Base-by-base conservation (phyloP, 1,139 yeast genomes). In the Pichia sp. region DNA sequence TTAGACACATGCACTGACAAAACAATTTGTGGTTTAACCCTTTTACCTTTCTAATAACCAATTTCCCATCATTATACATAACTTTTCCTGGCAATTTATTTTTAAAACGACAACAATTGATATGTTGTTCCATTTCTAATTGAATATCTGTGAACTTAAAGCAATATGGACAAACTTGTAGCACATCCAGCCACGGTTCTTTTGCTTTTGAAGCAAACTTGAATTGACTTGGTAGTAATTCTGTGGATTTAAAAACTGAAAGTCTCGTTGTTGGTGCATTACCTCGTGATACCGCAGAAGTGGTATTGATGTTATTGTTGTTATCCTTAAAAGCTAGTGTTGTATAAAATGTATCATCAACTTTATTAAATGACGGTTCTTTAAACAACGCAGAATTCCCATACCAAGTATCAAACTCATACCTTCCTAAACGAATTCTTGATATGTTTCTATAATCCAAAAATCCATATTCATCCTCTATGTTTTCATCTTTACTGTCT, bases 1-100 rank as follows among this genome's bases (percentile, higher is more conserved):
- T 85, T 7, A 92, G 69, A 49, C 94, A 82, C 54, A 92, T 66
- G 56, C 87, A 82, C 60, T 90, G 97, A 54, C 95, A 80, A 55
- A 82, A 88, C 26, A 88, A 64, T 48, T 74, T 73, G 55, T 82
- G 76, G 45, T 76, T 70, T 24, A 71, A 69, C 1, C 96, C 96
- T 56, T 79, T 75, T 0, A 89, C 77, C 52, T 77, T 77, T 47
- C 87, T 69, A 39, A 90, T 85, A 1, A 78, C 70, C 5, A 44
- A 20, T 1, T 71, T 65, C 3, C 73, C 77, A 55, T 84, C 88
- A 43, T 76, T 69, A 63, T 88, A 92, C 53, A 85, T 78, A 26
- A 84, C 68, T 48, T 70, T 73, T 0, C 98, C 98, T 0, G 83
- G 87, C 23, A 65, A 71, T 45, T 47, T 76, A 60, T 53, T 59